phyloP scores from a whole-genome alignment of 345 rosid genomes.

The Eucalyptus sp. region DNA sequence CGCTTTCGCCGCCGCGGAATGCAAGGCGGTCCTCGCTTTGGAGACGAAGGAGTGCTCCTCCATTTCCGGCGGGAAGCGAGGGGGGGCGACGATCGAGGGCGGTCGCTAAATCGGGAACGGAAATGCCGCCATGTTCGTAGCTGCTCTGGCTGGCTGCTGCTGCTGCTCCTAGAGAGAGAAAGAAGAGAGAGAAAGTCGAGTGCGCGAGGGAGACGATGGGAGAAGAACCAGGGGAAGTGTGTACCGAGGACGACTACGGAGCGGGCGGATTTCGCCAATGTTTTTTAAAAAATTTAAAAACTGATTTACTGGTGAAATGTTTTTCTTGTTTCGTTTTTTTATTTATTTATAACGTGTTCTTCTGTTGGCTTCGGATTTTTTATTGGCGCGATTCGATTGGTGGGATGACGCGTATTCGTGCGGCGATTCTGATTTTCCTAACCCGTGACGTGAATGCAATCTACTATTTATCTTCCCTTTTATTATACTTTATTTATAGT shows the following conservation, averaged over 20 bases:
- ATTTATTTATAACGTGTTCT: not conserved
- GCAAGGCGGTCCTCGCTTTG: slow-evolving; percentile 83
- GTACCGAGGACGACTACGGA: not conserved
- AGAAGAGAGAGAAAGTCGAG: not conserved
- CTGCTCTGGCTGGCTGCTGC: not conserved
- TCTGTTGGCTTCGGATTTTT: not conserved
- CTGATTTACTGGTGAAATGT: not conserved
- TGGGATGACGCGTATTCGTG: not conserved
- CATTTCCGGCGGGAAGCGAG: slow-evolving; percentile 21
- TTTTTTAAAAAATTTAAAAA: not conserved
- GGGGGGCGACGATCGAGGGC: not conserved
- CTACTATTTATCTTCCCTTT: not conserved
- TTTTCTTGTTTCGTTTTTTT: not conserved
- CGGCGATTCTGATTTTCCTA: not conserved
- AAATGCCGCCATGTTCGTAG: not conserved
- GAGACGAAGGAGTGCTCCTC: slow-evolving; percentile 71
- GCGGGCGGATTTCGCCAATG: not conserved
- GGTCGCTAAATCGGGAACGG: not conserved
- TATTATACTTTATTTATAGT: not conserved
- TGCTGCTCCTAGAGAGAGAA: not conserved
- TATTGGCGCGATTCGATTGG: not conserved
- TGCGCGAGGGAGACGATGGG: not conserved
- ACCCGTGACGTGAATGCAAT: not conserved
- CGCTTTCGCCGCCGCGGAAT: slow-evolving; percentile 96
- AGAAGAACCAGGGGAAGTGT: not conserved